Base-by-base conservation (phyloP, 805 yeast genomes). In the Candida berthetii region DNA sequence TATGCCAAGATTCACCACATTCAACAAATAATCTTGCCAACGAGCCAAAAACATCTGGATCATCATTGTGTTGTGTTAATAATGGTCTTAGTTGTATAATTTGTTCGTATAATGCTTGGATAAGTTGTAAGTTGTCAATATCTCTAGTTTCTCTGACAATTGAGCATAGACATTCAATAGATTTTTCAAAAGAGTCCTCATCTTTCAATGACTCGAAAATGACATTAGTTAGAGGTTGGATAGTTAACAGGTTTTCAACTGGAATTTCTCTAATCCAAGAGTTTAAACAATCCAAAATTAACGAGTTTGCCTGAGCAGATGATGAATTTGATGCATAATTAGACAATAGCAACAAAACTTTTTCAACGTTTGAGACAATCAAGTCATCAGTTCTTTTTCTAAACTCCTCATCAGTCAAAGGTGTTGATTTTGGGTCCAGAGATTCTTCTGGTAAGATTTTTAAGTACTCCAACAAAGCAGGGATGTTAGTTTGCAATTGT, bases 1-100 rank as follows among this genome's bases (percentile, higher is more conserved):
- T 85, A 61, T 88, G 93, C 99, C 99, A 93, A 2, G 95, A 76
- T 63, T 89, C 97, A 42, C 96, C 96, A 2, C 97, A 95, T 52
- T 89, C 95, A 7, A 89, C 85, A 58, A 85, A 86, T 35, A 93
- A 60, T 53, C 93, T 72, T 0, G 95, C 77, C 40, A 85, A 65
- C 13, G 85, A 79, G 42, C 81, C 82, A 54, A 85, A 74, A 31
- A 73, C 70, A 29, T 84, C 93, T 1, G 58, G 48, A 41, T 59
- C 64, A 38, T 68, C 72, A 33, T 55, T 52, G 22, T 51, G 64
- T 40, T 71, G 72, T 16, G 67, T 62, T 44, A 82, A 54, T 35
- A 71, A 66, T 3, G 76, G 72, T 55, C 79, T 74, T 38, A 90
- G 65, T 37, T 71, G 71, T 43, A 90, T 64, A 31, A 93, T 65